A percentile compares a stretch with the other conserved stretches of the same genome.
These are phyloP conservation scores for Diplodia corticola DNA, from an alignment of 2,329 filamentous ascomycete genomes.

Conservation along the genomic window DNA sequence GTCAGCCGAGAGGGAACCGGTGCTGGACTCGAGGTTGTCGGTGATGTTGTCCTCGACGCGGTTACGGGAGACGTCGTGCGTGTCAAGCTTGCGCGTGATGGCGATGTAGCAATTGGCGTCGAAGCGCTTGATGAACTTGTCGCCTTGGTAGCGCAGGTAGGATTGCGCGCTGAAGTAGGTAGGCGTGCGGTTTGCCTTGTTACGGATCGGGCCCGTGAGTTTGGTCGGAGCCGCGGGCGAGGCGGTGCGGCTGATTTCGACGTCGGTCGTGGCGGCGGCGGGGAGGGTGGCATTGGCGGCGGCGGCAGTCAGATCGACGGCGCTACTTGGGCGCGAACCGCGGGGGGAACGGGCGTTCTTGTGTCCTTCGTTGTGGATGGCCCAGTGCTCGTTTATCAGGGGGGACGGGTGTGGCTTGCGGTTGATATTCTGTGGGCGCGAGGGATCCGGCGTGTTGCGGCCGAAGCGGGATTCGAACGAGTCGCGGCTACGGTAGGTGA, in stretches of 20 bases:
- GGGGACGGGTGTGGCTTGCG: slow-evolving; percentile 57
- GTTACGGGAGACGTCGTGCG: slow-evolving; percentile 86
- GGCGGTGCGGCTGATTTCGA: slow-evolving; percentile 50
- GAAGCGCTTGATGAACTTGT: slow-evolving; percentile 95
- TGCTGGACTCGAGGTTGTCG: slow-evolving; percentile 30
- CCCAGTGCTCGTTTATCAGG: slow-evolving; percentile 48
- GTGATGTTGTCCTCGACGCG: slow-evolving; percentile 48
- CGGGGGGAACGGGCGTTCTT: slow-evolving; percentile 50
- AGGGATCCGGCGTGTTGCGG: slow-evolving; percentile 84
- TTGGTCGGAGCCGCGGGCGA: slow-evolving; percentile 33
- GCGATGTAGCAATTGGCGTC: slow-evolving; percentile 99
- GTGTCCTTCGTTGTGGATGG: slow-evolving; percentile 55
- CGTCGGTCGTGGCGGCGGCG: slow-evolving; percentile 39
- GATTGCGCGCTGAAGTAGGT: slow-evolving; percentile 99
- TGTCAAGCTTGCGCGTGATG: slow-evolving; percentile 96
- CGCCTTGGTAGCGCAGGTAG: slow-evolving; percentile 92
- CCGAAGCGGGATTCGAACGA: slow-evolving; percentile 96
- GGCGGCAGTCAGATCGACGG: slow-evolving; percentile 29
- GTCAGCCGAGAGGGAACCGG: slow-evolving; percentile 28
- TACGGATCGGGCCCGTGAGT: slow-evolving; percentile 24
- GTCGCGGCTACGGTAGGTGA: slow-evolving; percentile 95
- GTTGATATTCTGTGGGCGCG: slow-evolving; percentile 79
- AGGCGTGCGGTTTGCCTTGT: slow-evolving; percentile 41
- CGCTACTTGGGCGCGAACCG: slow-evolving; percentile 39
- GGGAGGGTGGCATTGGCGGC: slow-evolving; percentile 29